Base-by-base conservation (phyloP, 257 asterid genomes). In the Solanum rostratum region DNA sequence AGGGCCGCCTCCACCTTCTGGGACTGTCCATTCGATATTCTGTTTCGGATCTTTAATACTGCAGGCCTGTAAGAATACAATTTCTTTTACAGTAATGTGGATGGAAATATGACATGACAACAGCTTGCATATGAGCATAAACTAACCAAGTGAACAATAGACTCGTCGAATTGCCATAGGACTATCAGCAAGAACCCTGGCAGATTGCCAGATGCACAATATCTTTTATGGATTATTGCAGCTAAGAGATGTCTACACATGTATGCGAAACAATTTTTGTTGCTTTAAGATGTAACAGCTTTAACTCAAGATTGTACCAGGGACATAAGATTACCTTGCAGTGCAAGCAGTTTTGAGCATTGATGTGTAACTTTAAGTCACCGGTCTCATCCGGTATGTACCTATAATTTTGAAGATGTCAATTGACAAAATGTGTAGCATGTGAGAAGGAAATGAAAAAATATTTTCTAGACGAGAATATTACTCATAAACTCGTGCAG, bases 1-100 rank as follows among this genome's bases (percentile, higher is more conserved):
- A 16, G 99, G 99, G 66, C 99, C 99, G 2, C 99, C 98, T 0
- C 99, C 98, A 13, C 99, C 98, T 91, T 96, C 98, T 4, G 99
- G 99, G 74, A 95, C 98, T 33, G 94, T 93, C 99, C 99, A 96
- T 87, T 95, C 88, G 53, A 95, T 93, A 84, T 95, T 96, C 88
- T 96, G 98, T 82, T 84, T 93, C 8, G 98, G 99, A 78, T 96
- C 99, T 88, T 96, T 96, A 30, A 96, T 93, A 87, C 95, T 98
- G 84, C 99, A 96, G 46, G 99, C 99, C 99, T 96, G 91, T 68
- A 85, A 55, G 73, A 78, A 49, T 7, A 78, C 45, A 76, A 10
- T 8, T 18, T 78, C 19, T 7, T 13, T 24, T 46, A 74, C 22
- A 14, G 15, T 74, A 24, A 24, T 16, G 18, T 50, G 63, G 63